Conservation (phyloP, 2,329 filamentous ascomycete species). For the Phialophora chinensis region DNA sequence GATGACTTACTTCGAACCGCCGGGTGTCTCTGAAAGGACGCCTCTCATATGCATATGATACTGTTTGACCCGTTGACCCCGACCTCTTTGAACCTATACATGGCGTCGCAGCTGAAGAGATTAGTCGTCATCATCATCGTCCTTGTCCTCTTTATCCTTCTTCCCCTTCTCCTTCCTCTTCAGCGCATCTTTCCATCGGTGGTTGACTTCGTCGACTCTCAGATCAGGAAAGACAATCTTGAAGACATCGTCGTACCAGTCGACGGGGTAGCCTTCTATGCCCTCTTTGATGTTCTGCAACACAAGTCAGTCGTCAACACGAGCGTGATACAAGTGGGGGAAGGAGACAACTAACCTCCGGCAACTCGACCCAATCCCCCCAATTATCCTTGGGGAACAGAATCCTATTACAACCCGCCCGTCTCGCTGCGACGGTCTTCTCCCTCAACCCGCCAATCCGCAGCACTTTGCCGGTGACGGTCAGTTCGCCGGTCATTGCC, state of each 20-base stretch:
- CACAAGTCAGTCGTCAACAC: slow-evolving; percentile 66
- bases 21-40: neutral
- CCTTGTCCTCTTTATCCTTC: slow-evolving; percentile 10
- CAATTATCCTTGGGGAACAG: slow-evolving; percentile 95
- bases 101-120: neutral
- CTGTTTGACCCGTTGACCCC: too few relatives aligned
- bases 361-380: slow-evolving; percentile 96
- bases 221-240: slow-evolving; percentile 85
- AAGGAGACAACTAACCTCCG: slow-evolving; percentile 72
- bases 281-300: slow-evolving; percentile 95
- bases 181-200: slow-evolving; percentile 70
- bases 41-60: neutral
- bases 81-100: neutral
- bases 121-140: slow-evolving; percentile 3
- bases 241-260: slow-evolving; percentile 95
- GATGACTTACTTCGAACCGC: neutral
- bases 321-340: neutral
- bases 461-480: slow-evolving; percentile 93
- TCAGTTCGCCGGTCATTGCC: slow-evolving; percentile 97
- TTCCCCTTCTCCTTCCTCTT: slow-evolving; percentile 49
- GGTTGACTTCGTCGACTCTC: slow-evolving; percentile 74
- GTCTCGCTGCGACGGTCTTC: slow-evolving; percentile 93
- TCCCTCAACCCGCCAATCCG: slow-evolving; percentile 92
- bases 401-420: slow-evolving; percentile 89
- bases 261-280: slow-evolving; percentile 86